Conservation (phyloP, 1,284 basidiomycete species). For the Fistulina hepatica region DNA sequence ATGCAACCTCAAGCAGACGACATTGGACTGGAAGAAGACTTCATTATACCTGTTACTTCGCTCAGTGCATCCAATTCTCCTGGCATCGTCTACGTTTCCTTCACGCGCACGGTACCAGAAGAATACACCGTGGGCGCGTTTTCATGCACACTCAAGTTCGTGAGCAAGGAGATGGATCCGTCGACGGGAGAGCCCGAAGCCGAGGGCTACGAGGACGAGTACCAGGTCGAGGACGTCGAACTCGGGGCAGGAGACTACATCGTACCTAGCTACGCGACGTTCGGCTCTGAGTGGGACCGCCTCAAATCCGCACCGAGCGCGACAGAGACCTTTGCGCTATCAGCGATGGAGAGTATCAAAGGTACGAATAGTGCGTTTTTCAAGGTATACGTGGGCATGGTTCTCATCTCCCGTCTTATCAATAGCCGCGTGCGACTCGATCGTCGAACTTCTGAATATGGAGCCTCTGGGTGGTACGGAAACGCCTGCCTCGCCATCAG, state of each 20-base stretch:
- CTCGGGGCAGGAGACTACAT: slow-evolving; percentile 90
- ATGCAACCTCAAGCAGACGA: slow-evolving; percentile 80
- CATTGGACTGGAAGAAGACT: slow-evolving; percentile 80
- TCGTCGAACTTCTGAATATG: slow-evolving; percentile 94
- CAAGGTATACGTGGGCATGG: slow-evolving; percentile 7
- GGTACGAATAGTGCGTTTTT: slow-evolving; percentile 39
- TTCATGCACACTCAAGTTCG: slow-evolving; percentile 88
- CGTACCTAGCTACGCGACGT: slow-evolving; percentile 84
- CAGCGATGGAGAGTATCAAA: slow-evolving; percentile 89
- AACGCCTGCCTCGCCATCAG: slow-evolving; percentile 67
- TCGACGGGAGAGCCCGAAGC: slow-evolving; percentile 94
- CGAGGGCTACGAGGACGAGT: slow-evolving; percentile 98
- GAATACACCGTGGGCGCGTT: slow-evolving; percentile 83
- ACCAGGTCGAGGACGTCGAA: slow-evolving; percentile 94
- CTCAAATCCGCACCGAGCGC: slow-evolving; percentile 63
- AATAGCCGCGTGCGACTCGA: slow-evolving; percentile 82
- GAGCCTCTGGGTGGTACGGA: slow-evolving; percentile 89
- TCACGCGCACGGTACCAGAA: slow-evolving; percentile 71
- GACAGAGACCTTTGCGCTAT: slow-evolving; percentile 92
- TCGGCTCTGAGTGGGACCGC: slow-evolving; percentile 92
- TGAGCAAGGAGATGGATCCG: slow-evolving; percentile 97
- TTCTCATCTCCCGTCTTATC: slow-evolving; percentile 8
- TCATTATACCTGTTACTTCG: slow-evolving; percentile 79
- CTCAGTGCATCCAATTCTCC: slow-evolving; percentile 64
- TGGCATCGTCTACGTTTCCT: slow-evolving; percentile 86